These are phyloP conservation scores for Skeletonema tropicum DNA, from an alignment of 108 stramenopile species.

Conservation along the genomic window DNA sequence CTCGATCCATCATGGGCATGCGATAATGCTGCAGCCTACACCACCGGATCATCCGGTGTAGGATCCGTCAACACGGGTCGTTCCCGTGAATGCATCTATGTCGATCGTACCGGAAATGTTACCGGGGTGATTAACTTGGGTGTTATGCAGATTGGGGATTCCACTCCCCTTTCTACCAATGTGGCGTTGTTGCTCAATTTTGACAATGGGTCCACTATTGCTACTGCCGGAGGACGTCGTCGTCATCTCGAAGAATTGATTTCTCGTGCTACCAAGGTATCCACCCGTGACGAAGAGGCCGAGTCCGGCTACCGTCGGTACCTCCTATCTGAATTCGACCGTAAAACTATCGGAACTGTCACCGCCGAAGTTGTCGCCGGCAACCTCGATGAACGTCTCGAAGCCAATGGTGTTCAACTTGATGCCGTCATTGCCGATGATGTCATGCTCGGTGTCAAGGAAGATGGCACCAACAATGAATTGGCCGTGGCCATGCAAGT, in stretches of 20 bases:
- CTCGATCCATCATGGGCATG: not conserved
- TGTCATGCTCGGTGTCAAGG: slow-evolving; percentile 17
- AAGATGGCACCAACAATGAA: not conserved
- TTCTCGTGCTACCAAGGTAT: slow-evolving; percentile 6
- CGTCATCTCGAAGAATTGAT: slow-evolving; percentile 9
- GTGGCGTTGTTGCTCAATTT: slow-evolving; percentile 19
- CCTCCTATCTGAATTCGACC: slow-evolving; percentile 19
- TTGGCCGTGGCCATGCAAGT: slow-evolving; percentile 35
- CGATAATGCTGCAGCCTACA: not conserved
- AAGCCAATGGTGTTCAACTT: slow-evolving; percentile 17
- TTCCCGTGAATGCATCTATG: slow-evolving; percentile 2
- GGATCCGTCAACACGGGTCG: not conserved
- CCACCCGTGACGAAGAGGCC: not conserved
- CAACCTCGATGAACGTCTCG: slow-evolving; percentile 16
- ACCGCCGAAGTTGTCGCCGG: slow-evolving; percentile 33
- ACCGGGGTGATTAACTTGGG: slow-evolving; percentile 6
- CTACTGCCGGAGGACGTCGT: not conserved
- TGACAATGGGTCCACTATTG: slow-evolving; percentile 2
- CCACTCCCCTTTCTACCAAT: not conserved
- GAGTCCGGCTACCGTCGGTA: not conserved
- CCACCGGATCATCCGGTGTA: slow-evolving; percentile 1
- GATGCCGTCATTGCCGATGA: slow-evolving; percentile 23
- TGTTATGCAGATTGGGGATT: slow-evolving; percentile 22
- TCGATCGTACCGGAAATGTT: slow-evolving; percentile 7
- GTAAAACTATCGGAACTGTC: slow-evolving; percentile 23